Conservation (phyloP, 805 yeast species). For the Candida chauliodis region DNA sequence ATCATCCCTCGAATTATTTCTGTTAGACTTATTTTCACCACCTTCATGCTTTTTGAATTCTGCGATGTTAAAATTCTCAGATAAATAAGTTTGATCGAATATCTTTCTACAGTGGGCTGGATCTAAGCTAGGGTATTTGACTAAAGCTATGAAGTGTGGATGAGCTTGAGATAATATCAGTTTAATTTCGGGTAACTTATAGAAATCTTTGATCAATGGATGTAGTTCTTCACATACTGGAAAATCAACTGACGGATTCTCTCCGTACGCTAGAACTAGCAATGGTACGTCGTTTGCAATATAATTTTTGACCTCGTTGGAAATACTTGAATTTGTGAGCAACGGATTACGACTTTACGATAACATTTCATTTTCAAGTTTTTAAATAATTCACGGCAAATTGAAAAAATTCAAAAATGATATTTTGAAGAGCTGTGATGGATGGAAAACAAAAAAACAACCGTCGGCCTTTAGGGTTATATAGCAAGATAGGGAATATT, state of each 20-base stretch:
- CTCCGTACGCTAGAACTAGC: neutral
- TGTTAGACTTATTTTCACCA: no score
- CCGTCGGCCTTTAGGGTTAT: no score
- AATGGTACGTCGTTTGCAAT: neutral
- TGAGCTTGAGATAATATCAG: neutral
- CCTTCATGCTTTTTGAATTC: neutral
- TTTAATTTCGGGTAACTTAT: neutral
- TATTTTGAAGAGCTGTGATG: no score
- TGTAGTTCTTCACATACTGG: constrained; percentile 1
- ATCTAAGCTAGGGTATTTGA: constrained; percentile 1
- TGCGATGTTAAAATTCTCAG: neutral
- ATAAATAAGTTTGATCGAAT: neutral
- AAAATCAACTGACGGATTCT: neutral
- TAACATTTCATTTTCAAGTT: neutral
- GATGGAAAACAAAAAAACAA: no score
- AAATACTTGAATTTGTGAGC: neutral
- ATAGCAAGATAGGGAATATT: no score
- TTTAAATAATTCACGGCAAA: no score
- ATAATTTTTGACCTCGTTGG: neutral
- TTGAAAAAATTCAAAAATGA: no score
- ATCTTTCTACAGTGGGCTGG: neutral
- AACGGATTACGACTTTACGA: no score
- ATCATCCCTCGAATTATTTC: no score
- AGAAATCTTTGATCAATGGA: neutral
- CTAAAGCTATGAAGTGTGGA: neutral